Percentiles rank a stretch among this genome's conserved stretches.
These are phyloP conservation scores for Acanthamoeba triangularis DNA, from an alignment of 208 protist genomes.

Conservation along the genomic window DNA sequence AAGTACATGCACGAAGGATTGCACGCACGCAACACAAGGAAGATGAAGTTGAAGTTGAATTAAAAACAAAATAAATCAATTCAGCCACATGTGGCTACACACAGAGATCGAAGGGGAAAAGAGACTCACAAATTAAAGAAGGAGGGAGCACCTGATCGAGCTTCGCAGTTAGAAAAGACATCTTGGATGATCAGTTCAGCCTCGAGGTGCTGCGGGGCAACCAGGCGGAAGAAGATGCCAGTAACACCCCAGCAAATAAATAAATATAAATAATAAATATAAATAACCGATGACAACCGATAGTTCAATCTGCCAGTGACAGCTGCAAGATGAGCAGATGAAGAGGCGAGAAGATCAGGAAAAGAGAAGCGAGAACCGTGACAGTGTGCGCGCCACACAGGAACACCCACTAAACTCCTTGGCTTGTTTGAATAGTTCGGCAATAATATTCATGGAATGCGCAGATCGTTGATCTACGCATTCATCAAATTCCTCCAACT, in stretches of 20 bases:
- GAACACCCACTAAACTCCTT: neutral
- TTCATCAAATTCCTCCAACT: neutral
- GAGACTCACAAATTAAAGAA: neutral
- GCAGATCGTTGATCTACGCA: neutral
- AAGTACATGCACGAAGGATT: neutral
- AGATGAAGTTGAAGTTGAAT: too few species aligned
- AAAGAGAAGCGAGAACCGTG: slow-evolving; percentile 50
- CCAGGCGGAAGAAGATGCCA: neutral
- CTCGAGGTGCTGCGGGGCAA: neutral
- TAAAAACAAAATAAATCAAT: too few species aligned
- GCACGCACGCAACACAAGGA: too few species aligned
- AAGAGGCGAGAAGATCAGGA: neutral
- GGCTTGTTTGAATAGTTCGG: neutral
- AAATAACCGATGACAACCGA: neutral
- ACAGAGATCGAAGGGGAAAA: too few species aligned
- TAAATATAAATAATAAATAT: neutral
- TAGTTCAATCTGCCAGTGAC: neutral
- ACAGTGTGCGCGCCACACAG: neutral
- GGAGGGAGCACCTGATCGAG: neutral
- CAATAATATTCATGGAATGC: neutral
- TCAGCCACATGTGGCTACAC: too few species aligned
- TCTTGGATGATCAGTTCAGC: neutral
- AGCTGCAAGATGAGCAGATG: neutral
- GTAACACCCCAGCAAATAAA: neutral
- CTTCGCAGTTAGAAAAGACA: neutral